These are phyloP conservation scores for Chrysoporthe austroafricana DNA, from an alignment of 2,329 filamentous ascomycete species.

Conservation along the genomic window DNA sequence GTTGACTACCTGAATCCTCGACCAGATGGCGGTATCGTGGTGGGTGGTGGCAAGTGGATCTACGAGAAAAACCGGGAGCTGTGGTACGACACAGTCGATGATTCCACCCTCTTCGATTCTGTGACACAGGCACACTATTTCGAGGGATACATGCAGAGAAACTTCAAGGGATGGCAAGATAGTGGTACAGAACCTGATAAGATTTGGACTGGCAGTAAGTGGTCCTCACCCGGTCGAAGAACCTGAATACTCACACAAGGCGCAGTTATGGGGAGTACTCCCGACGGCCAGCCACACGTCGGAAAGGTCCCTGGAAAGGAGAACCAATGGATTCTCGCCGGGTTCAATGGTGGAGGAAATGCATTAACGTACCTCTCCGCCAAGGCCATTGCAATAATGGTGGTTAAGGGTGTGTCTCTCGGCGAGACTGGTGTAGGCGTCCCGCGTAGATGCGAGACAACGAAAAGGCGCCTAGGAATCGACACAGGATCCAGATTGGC, in stretches of 20 bases:
- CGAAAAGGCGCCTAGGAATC: slow-evolving; percentile 10
- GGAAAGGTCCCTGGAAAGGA: slow-evolving; percentile 21
- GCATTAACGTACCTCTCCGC: slow-evolving; percentile 22
- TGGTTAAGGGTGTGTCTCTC: slow-evolving; percentile 8
- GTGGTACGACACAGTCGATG: slow-evolving; percentile 30
- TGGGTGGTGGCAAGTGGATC: slow-evolving; percentile 28
- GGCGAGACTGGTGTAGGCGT: slow-evolving; percentile 18
- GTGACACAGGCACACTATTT: slow-evolving; percentile 31
- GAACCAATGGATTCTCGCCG: slow-evolving; percentile 24
- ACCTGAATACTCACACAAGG: slow-evolving; percentile 7
- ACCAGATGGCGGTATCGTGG: slow-evolving; percentile 27
- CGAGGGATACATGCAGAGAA: slow-evolving; percentile 37
- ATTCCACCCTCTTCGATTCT: slow-evolving; percentile 32
- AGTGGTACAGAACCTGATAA: slow-evolving; percentile 27
- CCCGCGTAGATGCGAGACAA: slow-evolving; percentile 22
- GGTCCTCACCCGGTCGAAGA: not conserved
- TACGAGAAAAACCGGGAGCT: slow-evolving; percentile 17
- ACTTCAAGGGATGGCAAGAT: slow-evolving; percentile 32
- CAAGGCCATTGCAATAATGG: slow-evolving; percentile 24
- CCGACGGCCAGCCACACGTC: slow-evolving; percentile 23
- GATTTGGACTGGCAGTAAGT: slow-evolving; percentile 35
- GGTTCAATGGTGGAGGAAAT: slow-evolving; percentile 28
- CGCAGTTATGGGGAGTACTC: slow-evolving; percentile 23
- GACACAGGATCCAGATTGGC: not conserved
- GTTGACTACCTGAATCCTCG: slow-evolving; percentile 28